Percentiles rank a stretch among this genome's conserved stretches.
phyloP scores from a whole-genome alignment of 768 basidiomycete genomes.

The Trametes maxima region DNA sequence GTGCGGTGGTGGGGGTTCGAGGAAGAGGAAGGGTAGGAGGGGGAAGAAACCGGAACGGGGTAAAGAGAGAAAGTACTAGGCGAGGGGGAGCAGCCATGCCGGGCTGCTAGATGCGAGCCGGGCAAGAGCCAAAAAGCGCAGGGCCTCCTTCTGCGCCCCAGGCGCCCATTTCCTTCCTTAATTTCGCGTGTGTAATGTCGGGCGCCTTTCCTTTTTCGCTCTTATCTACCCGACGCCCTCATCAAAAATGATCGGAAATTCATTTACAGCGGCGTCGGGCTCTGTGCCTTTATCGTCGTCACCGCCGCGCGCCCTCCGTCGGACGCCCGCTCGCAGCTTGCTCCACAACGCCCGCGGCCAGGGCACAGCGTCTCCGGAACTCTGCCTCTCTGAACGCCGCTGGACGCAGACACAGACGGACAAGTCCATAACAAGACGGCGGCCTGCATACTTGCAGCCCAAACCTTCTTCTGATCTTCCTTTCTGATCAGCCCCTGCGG shows the following conservation, averaged over 20 bases:
- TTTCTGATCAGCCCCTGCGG: slow-evolving; percentile 13
- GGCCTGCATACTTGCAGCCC: slow-evolving; percentile 1
- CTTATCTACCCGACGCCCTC: slow-evolving; percentile 23
- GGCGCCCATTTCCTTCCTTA: slow-evolving; percentile 3
- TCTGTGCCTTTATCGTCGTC: slow-evolving; percentile 13
- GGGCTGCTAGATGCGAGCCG: slow-evolving; percentile 15
- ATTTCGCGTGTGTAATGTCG: slow-evolving; percentile 8
- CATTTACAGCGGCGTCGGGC: slow-evolving; percentile 5
- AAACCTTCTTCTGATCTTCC: slow-evolving; percentile 15
- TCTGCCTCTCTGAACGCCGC: neutral
- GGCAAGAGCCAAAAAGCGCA: slow-evolving; percentile 1
- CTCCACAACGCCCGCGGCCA: neutral
- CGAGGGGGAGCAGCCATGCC: slow-evolving; percentile 14
- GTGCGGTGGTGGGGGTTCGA: slow-evolving; percentile 2
- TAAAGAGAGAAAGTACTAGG: neutral
- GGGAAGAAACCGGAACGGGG: slow-evolving; percentile 8
- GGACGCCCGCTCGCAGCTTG: neutral
- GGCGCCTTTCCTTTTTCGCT: slow-evolving; percentile 7
- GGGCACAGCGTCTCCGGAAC: neutral
- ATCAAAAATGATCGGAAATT: slow-evolving; percentile 5
- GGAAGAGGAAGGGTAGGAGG: slow-evolving; percentile 3
- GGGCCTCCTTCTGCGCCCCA: neutral
- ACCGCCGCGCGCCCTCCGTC: slow-evolving; percentile 6
- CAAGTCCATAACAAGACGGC: neutral
- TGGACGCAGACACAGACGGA: neutral